Percentiles rank a stretch among this genome's conserved stretches.
Conservation (phyloP, 352 stramenopile species). For the Aphanomyces invadans region DNA sequence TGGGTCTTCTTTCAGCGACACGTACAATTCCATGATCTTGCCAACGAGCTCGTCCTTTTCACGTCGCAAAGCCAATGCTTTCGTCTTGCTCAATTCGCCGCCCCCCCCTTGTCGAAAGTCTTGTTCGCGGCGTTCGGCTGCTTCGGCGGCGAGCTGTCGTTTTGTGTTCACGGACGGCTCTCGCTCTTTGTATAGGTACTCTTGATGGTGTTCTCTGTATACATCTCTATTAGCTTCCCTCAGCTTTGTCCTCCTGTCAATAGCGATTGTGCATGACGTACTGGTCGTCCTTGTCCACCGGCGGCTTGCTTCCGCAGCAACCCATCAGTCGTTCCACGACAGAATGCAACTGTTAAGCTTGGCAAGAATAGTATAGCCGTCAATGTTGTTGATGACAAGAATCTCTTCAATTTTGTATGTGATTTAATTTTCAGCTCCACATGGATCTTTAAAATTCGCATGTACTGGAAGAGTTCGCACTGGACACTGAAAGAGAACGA, state of each 20-base stretch:
- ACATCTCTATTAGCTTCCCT: conserved; percentile 10
- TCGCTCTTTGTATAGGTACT: neutral
- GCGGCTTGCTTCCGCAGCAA: conserved; percentile 3
- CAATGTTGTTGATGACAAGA: too few species aligned
- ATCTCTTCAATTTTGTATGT: too few species aligned
- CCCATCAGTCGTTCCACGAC: conserved; percentile 17
- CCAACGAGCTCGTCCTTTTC: conserved; percentile 80
- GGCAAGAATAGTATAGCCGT: too few species aligned
- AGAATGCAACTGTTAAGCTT: neutral
- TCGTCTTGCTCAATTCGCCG: conserved; percentile 54
- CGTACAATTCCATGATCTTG: conserved; percentile 75
- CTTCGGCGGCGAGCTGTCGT: conserved; percentile 44
- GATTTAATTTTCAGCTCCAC: too few species aligned
- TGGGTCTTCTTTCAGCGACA: conserved; percentile 58
- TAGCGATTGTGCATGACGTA: neutral
- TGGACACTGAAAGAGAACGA: too few species aligned
- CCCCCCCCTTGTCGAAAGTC: conserved; percentile 74
- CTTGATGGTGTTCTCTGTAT: conserved; percentile 13
- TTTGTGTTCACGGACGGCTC: conserved; percentile 61
- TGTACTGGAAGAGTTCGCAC: too few species aligned
- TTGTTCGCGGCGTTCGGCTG: conserved; percentile 52
- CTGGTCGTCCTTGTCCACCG: conserved; percentile 32
- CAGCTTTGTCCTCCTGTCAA: neutral
- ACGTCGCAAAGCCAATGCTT: conserved; percentile 49
- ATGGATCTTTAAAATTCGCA: too few species aligned